Evolutionary conservation across 2,329 filamentous ascomycete genomes (phyloP), one percentile per base, ranked within the genome.

Genomic region (Mollisia scopiformis): DNA sequence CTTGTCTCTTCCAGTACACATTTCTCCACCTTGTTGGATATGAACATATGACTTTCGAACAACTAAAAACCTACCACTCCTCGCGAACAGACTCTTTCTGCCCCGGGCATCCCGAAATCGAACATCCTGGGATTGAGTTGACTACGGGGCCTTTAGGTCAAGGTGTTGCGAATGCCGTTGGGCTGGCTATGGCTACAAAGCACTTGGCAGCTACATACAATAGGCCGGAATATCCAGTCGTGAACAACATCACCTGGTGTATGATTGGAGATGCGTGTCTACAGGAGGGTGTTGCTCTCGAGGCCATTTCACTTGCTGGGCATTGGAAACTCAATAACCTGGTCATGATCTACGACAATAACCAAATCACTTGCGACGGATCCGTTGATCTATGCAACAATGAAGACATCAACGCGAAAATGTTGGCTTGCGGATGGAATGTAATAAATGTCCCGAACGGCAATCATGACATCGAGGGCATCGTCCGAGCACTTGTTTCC

Each of bases 61-160:
- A 82, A 63, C 71, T 82, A 3, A 79, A 79, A 62, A 75, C 75
- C 1, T 82, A 82, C 61, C 77, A 80, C 59, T 77, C 76, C 6
- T 67, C 72, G n/a, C 23, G 39, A 57, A 30, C 50, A 27, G 76
- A 79, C 55, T 73, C 76, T 3, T 64, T 81, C 6, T 80, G 78
- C 49, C 80, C 76, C 4, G 79, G 77, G 0, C 80, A 77, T 62
- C 81, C 80, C 0, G 80, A 83, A 64, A 82, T 82, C 55, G 80
- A 83, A 58, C 72, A 79, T 49, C 75, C 78, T 25, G 81, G 80
- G 2, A 76, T 83, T 28, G 81, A 83, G 69, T 78, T 83, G 3
- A 82, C 81, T 0, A 83, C 80, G 0, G 80, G 81, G 3, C 81
- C 81, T 6, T 71, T 83, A 2, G 81, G 81, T 1, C 81, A 82